A percentile compares a stretch with the other conserved stretches of the same genome.
Evolutionary conservation across 2,329 filamentous ascomycete species (phyloP).

Genomic region (Bimuria novae-zelandiae): DNA sequence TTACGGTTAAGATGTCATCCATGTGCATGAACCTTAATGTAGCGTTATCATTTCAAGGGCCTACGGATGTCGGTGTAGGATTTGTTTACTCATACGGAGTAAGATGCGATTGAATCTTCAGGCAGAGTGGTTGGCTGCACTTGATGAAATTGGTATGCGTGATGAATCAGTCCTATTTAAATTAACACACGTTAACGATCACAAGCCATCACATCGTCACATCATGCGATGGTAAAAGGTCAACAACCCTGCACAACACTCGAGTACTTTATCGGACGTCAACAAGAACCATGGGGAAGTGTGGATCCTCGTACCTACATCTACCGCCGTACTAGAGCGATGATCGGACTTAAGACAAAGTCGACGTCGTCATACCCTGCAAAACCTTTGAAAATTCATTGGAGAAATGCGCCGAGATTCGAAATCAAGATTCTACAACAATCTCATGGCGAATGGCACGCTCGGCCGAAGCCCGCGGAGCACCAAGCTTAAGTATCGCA

Average conservation of each 20-base stretch:
- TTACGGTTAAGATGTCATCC: too few species aligned
- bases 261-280: not conserved
- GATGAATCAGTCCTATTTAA: too few species aligned
- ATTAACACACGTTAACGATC: too few species aligned
- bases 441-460: not conserved
- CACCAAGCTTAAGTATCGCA: too few species aligned
- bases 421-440: not conserved
- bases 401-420: conserved; percentile 5
- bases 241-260: not conserved
- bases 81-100: too few species aligned
- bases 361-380: conserved; percentile 1
- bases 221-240: not conserved
- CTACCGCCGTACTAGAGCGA: not conserved
- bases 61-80: too few species aligned
- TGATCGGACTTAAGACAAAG: not conserved
- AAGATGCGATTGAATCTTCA: too few species aligned
- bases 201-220: not conserved
- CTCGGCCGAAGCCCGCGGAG: conserved; percentile 1
- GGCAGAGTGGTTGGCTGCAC: too few species aligned
- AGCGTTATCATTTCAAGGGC: too few species aligned
- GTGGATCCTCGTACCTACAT: not conserved
- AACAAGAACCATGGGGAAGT: not conserved
- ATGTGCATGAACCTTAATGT: not conserved
- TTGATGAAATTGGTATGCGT: not conserved
- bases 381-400: not conserved